A percentile compares a stretch with the other conserved stretches of the same genome.
Conservation (phyloP, 495 filamentous ascomycete species). For the Tuber umbilicatum region DNA sequence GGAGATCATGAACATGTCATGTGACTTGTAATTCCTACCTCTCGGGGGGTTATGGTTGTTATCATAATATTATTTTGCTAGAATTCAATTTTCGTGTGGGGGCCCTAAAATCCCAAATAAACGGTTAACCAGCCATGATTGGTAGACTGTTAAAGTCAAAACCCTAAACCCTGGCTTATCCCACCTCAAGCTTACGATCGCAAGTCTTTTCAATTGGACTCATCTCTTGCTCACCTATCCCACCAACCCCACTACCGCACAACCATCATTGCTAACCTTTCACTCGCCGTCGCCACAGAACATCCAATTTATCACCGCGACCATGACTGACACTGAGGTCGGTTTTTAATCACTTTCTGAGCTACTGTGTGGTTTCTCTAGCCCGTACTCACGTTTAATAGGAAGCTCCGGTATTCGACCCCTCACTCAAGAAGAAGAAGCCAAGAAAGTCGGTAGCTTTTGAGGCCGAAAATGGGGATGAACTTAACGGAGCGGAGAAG, state of each 20-base stretch:
- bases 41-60: no score
- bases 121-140: not conserved
- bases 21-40: not conserved
- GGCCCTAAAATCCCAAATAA: not conserved
- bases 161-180: not conserved
- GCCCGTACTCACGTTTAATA: conserved; percentile 4
- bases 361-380: conserved; percentile 1
- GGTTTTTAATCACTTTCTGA: conserved; percentile 17
- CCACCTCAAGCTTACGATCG: not conserved
- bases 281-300: not conserved
- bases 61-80: no score
- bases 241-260: conserved; percentile 5
- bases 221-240: not conserved
- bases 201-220: not conserved
- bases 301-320: conserved; percentile 14
- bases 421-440: conserved; percentile 39
- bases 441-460: conserved; percentile 41
- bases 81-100: not conserved
- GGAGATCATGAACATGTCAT: not conserved
- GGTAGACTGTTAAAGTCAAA: not conserved
- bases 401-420: conserved; percentile 38
- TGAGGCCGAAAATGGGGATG: conserved; percentile 29
- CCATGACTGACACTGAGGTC: conserved; percentile 39
- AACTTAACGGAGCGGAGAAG: conserved; percentile 30
- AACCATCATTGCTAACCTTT: not conserved